These are phyloP conservation scores for Marchantia polymorpha DNA, from an alignment of 225 moss, liverwort and hornwort genomes.

Conservation along the genomic window DNA sequence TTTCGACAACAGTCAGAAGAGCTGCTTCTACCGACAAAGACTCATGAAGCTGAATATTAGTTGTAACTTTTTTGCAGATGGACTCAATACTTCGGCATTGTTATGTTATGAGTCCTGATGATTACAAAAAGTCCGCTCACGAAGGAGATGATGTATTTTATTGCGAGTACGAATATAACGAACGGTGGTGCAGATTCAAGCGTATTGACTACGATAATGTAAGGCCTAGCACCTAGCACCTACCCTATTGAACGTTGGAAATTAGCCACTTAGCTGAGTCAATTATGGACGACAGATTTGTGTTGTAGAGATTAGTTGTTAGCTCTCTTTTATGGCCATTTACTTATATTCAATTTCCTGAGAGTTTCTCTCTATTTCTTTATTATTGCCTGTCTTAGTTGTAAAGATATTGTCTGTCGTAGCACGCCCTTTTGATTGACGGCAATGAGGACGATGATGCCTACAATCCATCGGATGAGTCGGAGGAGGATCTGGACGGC, in stretches of 20 bases:
- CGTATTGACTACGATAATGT: slow-evolving; percentile 83
- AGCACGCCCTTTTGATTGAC: slow-evolving; percentile 54
- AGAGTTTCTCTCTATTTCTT: background rate
- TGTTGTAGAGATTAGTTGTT: background rate
- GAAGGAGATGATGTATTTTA: slow-evolving; percentile 94
- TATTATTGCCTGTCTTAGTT: background rate
- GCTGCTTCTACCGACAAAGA: background rate
- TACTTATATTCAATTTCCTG: background rate
- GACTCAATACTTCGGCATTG: slow-evolving; percentile 73
- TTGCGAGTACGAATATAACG: slow-evolving; percentile 88
- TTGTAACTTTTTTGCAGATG: slow-evolving; percentile 46
- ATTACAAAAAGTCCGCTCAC: slow-evolving; percentile 59
- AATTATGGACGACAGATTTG: slow-evolving; percentile 2
- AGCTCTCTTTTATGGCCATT: no score
- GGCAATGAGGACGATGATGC: slow-evolving; percentile 60
- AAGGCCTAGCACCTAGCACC: slow-evolving; percentile 21
- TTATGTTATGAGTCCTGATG: slow-evolving; percentile 69
- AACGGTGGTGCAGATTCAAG: slow-evolving; percentile 81
- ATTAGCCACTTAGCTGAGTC: background rate
- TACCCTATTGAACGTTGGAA: background rate
- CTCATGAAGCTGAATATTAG: background rate
- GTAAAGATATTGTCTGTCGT: background rate
- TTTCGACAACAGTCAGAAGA: background rate
- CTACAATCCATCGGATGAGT: slow-evolving; percentile 53
- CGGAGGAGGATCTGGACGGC: slow-evolving; percentile 31